Evolutionary conservation across 306 rosid genomes (phyloP), one percentile per base, ranked within the genome.

Genomic region (Vigna hirtella): DNA sequence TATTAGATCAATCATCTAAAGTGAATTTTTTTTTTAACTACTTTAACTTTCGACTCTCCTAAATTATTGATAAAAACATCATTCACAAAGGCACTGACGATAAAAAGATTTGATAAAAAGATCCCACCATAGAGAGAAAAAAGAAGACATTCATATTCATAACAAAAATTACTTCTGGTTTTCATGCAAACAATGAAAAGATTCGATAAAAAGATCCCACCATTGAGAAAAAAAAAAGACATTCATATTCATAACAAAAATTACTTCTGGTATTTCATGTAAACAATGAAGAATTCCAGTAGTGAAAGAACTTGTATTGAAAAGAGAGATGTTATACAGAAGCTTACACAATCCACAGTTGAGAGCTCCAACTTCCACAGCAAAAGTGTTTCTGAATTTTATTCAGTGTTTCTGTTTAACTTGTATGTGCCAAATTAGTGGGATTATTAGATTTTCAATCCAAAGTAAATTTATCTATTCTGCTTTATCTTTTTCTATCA

Each of bases 291-390:
- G 24, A 26, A 38, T 17, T 15, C 73, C 15, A 30, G 47, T 14
- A 66, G 32, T 45, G 43, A 34, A 42, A 51, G 65, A 74, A 36
- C 67, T 66, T 50, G 64, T 30, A 53, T 6, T 24, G 66, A 77
- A 69, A 57, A 61, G 66, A 70, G 24, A 73, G 17, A 81, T 47
- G 62, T 75, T 66, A 67, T 3, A 53, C 6, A 86, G 15, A 77
- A 69, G 59, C 98, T 85, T 90, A 95, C 98, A 83, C 80, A 78
- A 84, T 90, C 98, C 43, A 76, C 77, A 58, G 81, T 72, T 7
- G 96, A 81, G 56, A 73, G 75, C n/a, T 95, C 95, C 81, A 88
- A 72, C 77, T 87, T 92, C 59, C 91, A 89, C 81, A 95, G 50
- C 92, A 88, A 80, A 95, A 58, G 72, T 91, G 89, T 76, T 90